These are phyloP conservation scores for Phaffomyces opuntiae DNA, from an alignment of 805 yeast species.

Conservation along the genomic window DNA sequence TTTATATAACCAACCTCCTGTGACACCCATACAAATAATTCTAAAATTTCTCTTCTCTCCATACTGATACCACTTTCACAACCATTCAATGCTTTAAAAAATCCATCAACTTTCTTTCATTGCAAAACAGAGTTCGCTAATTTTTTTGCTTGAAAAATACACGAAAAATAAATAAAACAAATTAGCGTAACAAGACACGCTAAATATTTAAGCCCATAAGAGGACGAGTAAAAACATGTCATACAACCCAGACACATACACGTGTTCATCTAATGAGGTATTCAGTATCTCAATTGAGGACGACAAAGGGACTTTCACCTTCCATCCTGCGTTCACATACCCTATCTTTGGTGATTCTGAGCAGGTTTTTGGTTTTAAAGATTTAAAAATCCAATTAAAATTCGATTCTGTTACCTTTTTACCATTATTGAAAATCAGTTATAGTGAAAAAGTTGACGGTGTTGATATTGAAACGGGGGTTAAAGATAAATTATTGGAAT, in stretches of 20 bases:
- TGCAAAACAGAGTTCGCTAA: no score
- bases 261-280: slow-evolving; percentile 63
- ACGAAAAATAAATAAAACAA: no score
- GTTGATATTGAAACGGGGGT: slow-evolving; percentile 44
- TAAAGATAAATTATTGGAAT: slow-evolving; percentile 42
- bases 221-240: slow-evolving; percentile 14
- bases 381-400: slow-evolving; percentile 55
- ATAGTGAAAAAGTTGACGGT: slow-evolving; percentile 46
- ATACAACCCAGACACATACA: slow-evolving; percentile 68
- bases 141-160: no score
- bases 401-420: slow-evolving; percentile 70
- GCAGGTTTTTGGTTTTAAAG: slow-evolving; percentile 76
- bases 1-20: no score
- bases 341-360: slow-evolving; percentile 93
- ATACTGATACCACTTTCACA: no score
- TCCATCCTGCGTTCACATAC: slow-evolving; percentile 79
- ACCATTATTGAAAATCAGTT: slow-evolving; percentile 64
- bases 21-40: no score
- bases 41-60: no score
- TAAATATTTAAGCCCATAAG: neutral
- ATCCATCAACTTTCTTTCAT: no score
- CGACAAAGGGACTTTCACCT: slow-evolving; percentile 50
- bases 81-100: no score
- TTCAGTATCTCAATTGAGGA: slow-evolving; percentile 55
- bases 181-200: no score